Evolutionary conservation across 2,329 filamentous ascomycete genomes (phyloP).

Genomic region (Rhinocladiella similis): DNA sequence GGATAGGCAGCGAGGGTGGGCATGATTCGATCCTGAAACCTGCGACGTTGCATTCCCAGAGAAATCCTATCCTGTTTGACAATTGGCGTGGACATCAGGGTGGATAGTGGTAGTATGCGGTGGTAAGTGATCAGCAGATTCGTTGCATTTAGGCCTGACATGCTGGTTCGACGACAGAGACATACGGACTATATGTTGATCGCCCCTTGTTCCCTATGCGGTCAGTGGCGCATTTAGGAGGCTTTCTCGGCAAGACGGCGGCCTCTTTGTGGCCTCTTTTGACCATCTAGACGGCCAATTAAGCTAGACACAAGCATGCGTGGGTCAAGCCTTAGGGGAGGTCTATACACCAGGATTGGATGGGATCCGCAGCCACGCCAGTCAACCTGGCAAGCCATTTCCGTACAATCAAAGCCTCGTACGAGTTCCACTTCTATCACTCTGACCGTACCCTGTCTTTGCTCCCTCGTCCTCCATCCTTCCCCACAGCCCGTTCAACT

Average conservation of each 20-base stretch:
- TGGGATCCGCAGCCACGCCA: neutral
- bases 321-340: neutral
- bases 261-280: too few species aligned
- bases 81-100: neutral
- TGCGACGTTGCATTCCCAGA: conserved; percentile 4
- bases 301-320: neutral
- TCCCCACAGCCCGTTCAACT: neutral
- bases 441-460: neutral
- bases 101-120: conserved; percentile 2
- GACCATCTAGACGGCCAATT: neutral
- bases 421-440: neutral
- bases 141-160: conserved; percentile 13
- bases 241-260: too few species aligned
- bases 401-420: neutral
- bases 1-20: neutral
- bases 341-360: neutral
- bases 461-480: neutral
- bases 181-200: neutral
- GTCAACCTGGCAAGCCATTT: neutral
- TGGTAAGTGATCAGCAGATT: conserved; percentile 5
- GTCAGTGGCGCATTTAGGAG: conserved; percentile 14
- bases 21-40: neutral
- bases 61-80: neutral
- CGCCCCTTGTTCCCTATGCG: neutral
- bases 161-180: neutral